Percentiles rank a stretch among this genome's conserved stretches.
Evolutionary conservation across 2,329 filamentous ascomycete genomes (phyloP).

Genomic region (Ophiostoma tasmaniense): DNA sequence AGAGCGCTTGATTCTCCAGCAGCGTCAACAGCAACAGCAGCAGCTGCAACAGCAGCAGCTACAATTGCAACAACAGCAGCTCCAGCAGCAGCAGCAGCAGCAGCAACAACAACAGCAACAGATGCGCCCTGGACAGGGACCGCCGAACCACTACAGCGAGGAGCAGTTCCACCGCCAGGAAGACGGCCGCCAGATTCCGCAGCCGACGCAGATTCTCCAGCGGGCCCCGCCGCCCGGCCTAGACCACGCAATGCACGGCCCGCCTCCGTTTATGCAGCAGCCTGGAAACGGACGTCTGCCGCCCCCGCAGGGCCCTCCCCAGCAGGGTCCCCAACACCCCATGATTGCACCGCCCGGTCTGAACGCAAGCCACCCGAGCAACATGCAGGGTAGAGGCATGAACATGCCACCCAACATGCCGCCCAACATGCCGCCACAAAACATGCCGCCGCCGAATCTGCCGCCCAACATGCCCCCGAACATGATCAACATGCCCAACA

Average conservation of each 20-base stretch:
- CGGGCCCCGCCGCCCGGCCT: conserved; percentile 50
- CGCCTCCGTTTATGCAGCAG: conserved; percentile 40
- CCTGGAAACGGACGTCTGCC: not conserved
- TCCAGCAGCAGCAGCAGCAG: conserved; percentile 16
- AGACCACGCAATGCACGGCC: conserved; percentile 45
- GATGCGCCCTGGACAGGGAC: conserved; percentile 25
- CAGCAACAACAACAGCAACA: conserved; percentile 32
- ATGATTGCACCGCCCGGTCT: conserved; percentile 51
- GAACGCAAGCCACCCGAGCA: conserved; percentile 26
- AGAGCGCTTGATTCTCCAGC: not conserved
- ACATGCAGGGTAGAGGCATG: conserved; percentile 19
- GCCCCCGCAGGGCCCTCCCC: conserved; percentile 6
- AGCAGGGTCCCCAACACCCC: conserved; percentile 34
- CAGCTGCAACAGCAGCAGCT: conserved; percentile 29
- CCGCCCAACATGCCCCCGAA: conserved; percentile 14
- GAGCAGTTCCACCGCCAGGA: conserved; percentile 39
- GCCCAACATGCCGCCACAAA: conserved; percentile 31
- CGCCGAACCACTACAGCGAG: conserved; percentile 23
- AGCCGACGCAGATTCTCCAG: conserved; percentile 57
- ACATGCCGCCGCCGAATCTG: conserved; percentile 16
- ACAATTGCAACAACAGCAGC: conserved; percentile 22
- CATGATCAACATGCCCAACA: conserved; percentile 13
- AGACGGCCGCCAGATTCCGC: conserved; percentile 33
- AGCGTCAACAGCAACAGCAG: conserved; percentile 22
- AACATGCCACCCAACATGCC: conserved; percentile 12